phyloP scores from a whole-genome alignment of 805 yeast species.

The Cyberlindnera saturnus region DNA sequence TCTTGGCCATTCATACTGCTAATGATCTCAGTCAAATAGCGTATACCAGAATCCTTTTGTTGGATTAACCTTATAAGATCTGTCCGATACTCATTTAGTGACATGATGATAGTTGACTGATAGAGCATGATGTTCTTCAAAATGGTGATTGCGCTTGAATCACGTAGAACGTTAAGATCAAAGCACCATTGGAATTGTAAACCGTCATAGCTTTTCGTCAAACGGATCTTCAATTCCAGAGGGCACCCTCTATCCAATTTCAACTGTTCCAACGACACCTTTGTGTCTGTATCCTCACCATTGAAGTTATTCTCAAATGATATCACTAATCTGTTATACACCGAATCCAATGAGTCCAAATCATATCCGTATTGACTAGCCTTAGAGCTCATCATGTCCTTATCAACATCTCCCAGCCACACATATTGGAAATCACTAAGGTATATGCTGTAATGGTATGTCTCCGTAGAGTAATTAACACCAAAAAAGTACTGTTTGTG shows the following conservation, averaged over 20 bases:
- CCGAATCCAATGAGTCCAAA: conserved; percentile 4
- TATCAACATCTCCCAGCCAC: conserved; percentile 20
- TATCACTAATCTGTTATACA: conserved; percentile 9
- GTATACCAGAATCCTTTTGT: conserved; percentile 27
- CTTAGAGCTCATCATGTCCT: conserved; percentile 9
- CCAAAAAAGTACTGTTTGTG: conserved; percentile 16
- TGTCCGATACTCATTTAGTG: conserved; percentile 16
- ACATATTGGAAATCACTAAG: conserved; percentile 19
- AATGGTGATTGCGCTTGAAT: conserved; percentile 18
- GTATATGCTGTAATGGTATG: conserved; percentile 11
- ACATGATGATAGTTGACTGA: conserved; percentile 16
- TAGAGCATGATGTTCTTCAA: conserved; percentile 16
- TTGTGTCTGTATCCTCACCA: conserved; percentile 4
- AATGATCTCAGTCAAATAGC: conserved; percentile 24
- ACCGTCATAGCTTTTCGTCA: conserved; percentile 6
- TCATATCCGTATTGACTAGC: conserved; percentile 14
- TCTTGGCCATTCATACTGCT: conserved; percentile 19
- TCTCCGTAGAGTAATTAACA: conserved; percentile 10
- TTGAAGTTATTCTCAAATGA: conserved; percentile 13
- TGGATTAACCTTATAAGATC: conserved; percentile 17
- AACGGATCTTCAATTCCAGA: conserved; percentile 12
- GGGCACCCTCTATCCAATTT: conserved; percentile 16
- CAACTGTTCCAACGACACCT: conserved; percentile 5
- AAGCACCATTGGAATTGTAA: conserved; percentile 19
- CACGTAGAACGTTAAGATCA: conserved; percentile 16